A percentile compares a stretch with the other conserved stretches of the same genome.
Evolutionary conservation across 768 basidiomycete genomes (phyloP).

Genomic region (Russula brevipes): DNA sequence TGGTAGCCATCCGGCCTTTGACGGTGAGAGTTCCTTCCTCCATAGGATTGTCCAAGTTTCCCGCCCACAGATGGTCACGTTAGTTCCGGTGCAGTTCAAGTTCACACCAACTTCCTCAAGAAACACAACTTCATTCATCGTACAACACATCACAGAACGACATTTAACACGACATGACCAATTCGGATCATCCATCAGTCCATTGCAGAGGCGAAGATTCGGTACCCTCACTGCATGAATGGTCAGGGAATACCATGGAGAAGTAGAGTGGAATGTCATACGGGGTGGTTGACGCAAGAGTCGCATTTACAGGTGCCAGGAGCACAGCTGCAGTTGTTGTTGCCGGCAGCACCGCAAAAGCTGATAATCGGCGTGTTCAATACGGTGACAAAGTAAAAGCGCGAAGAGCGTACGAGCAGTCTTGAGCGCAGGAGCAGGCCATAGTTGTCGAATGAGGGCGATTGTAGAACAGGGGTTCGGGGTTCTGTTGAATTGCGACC

Average conservation of each 20-base stretch:
- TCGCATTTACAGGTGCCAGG: conserved; percentile 14
- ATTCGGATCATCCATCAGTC: not conserved
- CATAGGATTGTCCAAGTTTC: not conserved
- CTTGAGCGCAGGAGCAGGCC: conserved; percentile 13
- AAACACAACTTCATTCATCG: not conserved
- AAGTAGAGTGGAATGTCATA: not conserved
- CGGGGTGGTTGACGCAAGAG: conserved; percentile 15
- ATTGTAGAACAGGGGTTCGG: conserved; percentile 1
- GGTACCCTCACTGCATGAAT: not conserved
- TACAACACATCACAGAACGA: not conserved
- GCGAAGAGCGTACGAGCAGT: conserved; percentile 11
- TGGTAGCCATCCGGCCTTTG: not conserved
- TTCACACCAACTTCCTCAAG: too few species aligned
- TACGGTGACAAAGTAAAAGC: too few species aligned
- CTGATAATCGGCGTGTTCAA: conserved; percentile 1
- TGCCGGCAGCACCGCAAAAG: conserved; percentile 6
- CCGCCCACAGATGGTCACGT: not conserved
- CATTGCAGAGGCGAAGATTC: not conserved
- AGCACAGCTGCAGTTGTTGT: conserved; percentile 12
- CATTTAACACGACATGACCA: not conserved
- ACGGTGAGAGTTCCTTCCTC: not conserved
- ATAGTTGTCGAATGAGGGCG: not conserved
- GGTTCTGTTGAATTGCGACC: too few species aligned
- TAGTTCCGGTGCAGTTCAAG: too few species aligned
- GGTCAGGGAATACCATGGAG: not conserved